Evolutionary conservation across 768 basidiomycete species (phyloP).

Genomic region (Tylopilus sp.): DNA sequence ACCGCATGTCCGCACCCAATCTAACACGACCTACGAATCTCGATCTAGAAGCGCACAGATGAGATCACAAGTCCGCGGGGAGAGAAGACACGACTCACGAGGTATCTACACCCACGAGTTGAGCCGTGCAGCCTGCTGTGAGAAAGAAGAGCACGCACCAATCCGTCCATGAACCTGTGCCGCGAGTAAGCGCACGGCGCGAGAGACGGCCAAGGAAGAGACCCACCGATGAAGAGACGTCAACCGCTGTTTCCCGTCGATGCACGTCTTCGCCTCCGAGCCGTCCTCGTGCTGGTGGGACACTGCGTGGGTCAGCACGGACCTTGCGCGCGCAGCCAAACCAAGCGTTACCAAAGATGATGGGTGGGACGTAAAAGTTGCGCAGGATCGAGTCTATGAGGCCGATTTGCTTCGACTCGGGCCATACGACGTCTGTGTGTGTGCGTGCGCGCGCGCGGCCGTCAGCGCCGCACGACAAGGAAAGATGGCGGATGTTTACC

Average conservation of each 20-base stretch:
- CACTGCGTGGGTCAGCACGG: constrained; percentile 32
- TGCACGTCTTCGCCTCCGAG: constrained; percentile 61
- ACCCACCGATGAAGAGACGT: constrained; percentile 69
- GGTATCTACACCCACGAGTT: constrained; percentile 44
- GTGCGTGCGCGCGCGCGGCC: too few relatives aligned
- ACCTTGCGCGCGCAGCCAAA: background rate
- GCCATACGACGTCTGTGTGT: constrained; percentile 77
- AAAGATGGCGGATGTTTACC: too few relatives aligned
- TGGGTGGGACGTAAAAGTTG: constrained; percentile 77
- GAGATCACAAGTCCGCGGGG: background rate
- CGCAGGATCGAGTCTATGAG: constrained; percentile 77
- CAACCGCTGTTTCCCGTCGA: constrained; percentile 79
- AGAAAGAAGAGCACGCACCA: constrained; percentile 41
- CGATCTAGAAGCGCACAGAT: constrained; percentile 27
- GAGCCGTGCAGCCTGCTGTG: constrained; percentile 3
- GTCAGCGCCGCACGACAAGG: too few relatives aligned
- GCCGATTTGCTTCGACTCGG: constrained; percentile 67
- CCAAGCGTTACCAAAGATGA: constrained; percentile 62
- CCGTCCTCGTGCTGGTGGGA: constrained; percentile 56
- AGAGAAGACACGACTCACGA: constrained; percentile 38
- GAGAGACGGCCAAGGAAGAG: background rate
- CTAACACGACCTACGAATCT: constrained; percentile 40
- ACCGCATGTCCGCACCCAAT: too few relatives aligned
- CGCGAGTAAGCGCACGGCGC: background rate
- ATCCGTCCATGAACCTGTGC: constrained; percentile 63